Evolutionary conservation across 805 yeast species (phyloP).

Genomic region (Brettanomyces naardenensis): DNA sequence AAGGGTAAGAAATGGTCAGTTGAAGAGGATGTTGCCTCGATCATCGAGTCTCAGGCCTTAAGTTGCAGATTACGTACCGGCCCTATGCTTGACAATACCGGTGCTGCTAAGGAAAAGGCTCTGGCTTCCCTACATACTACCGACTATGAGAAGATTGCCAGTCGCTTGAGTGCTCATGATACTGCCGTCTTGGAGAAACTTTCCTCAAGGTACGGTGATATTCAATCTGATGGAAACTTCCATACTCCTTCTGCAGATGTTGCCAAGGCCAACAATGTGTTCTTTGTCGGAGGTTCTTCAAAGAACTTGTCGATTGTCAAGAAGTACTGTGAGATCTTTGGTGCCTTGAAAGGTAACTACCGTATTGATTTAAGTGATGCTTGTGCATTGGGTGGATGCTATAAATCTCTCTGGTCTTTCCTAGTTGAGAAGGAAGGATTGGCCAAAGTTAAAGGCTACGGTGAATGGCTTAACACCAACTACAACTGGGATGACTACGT

Average conservation of each 20-base stretch:
- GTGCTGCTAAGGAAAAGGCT: conserved; percentile 3
- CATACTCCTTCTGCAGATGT: conserved; percentile 36
- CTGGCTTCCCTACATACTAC: conserved; percentile 3
- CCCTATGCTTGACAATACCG: conserved; percentile 51
- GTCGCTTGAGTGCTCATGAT: conserved; percentile 9
- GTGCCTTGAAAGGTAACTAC: conserved; percentile 56
- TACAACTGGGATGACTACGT: conserved; percentile 41
- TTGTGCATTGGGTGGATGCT: conserved; percentile 90
- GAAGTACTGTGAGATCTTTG: conserved; percentile 64
- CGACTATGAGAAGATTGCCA: not conserved
- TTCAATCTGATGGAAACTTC: conserved; percentile 38
- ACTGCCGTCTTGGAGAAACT: conserved; percentile 11
- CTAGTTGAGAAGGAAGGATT: conserved; percentile 23
- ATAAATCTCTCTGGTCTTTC: conserved; percentile 71
- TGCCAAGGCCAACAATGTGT: conserved; percentile 58
- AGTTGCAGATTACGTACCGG: conserved; percentile 76
- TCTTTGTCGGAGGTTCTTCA: conserved; percentile 85
- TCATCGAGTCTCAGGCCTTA: conserved; percentile 81
- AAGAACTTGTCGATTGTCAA: conserved; percentile 59
- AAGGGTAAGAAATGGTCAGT: conserved; percentile 32
- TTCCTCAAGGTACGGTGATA: conserved; percentile 28
- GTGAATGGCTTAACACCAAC: conserved; percentile 35
- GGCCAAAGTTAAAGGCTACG: conserved; percentile 24
- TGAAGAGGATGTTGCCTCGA: conserved; percentile 63
- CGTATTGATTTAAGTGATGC: conserved; percentile 78